Base-by-base conservation (phyloP, 768 basidiomycete genomes). In the Mycena epipterygia region DNA sequence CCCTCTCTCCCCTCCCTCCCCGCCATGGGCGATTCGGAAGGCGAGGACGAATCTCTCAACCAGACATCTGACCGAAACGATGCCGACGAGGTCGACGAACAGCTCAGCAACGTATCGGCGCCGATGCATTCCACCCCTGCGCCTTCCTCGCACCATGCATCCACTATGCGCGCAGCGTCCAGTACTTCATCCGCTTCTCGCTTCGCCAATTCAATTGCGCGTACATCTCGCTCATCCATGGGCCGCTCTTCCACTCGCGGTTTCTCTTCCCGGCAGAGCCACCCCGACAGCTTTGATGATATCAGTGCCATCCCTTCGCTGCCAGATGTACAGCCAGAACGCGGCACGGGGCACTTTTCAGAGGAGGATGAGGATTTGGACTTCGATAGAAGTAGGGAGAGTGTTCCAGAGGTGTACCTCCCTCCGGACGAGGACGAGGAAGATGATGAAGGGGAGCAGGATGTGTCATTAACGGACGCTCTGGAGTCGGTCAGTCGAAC, bases 1-100 rank as follows among this genome's bases (percentile, higher is more conserved):
- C 92, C 95, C 13, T 95, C 94, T 33, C 83, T 96, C 3, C 94
- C 94, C 2, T 93, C 93, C 4, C 79, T 95, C 16, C 92, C 93
- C 9, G 84, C 76, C 2, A 91, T 93, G 75, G 93, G 95, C 33
- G 89, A 92, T 74, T 91, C 90, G 23, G 83, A 78, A 5, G 83
- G 83, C 64, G 80, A 78, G 30, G 82, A 84, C 39, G 52, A 58
- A 35, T 68, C 57, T 32, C 67, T 65, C 14, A 55, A 58, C 46
- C 64, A 75, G 27, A 74, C 75, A 30, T 75, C 76, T 35, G 79
- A 78, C 37, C 68, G 73, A 27, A 74, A 73, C 16, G 65, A 75
- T 48, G 78, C 75, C 46, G 73, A 75, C 53, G 79, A 79, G 62
- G 78, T 80, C 67, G 81, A 84, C 49, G 82, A 81, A 80, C 77